Evolutionary conservation across 768 basidiomycete species (phyloP), one percentile per base, ranked within the genome.

Genomic region (Chlorophyllum brunneum): DNA sequence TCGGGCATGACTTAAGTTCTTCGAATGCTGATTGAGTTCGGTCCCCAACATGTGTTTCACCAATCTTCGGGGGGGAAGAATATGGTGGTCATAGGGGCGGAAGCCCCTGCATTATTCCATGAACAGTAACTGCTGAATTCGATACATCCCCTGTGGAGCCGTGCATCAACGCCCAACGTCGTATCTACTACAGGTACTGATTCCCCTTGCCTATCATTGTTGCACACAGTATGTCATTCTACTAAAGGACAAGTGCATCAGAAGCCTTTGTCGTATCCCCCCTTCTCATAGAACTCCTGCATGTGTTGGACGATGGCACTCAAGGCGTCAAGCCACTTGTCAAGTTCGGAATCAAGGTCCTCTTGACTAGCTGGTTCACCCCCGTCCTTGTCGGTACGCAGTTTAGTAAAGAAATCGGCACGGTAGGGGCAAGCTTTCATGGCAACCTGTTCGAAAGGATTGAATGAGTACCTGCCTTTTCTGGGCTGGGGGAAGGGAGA

Each of bases 351-450:
- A 58, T 74, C 70, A 48, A 91, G 70, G 51, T 76, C 74, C 48
- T 81, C 83, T 41, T 70, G 64, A 5, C 70, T 57, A 34, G 68
- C 72, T 27, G 74, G 51, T 15, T 70, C 58, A 13, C 79, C 83
- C 3, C 83, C 80, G 15, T 72, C 65, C 22, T 79, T 76, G 55
- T 85, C 83, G 3, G 75, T 70, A 5, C 83, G 78, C 33, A 91
- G 76, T 48, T 86, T 86, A 23, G 71, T 68, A 56, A 86, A 89
- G 63, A 91, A 88, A 57, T 79, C 78, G 16, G 68, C 72, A 33
- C 86, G 86, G 58, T 80, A 78, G 2, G 88, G 77, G 70, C 86
- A 77, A 39, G 82, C 82, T 48, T 73, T 83, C 77, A 85, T 79
- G 5, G 83, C 83, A 2, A 83, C 63, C 82, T 85, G 55, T 46